phyloP scores from a whole-genome alignment of 1,139 yeast genomes.

The Nadsonia starkeyi-henricii region DNA sequence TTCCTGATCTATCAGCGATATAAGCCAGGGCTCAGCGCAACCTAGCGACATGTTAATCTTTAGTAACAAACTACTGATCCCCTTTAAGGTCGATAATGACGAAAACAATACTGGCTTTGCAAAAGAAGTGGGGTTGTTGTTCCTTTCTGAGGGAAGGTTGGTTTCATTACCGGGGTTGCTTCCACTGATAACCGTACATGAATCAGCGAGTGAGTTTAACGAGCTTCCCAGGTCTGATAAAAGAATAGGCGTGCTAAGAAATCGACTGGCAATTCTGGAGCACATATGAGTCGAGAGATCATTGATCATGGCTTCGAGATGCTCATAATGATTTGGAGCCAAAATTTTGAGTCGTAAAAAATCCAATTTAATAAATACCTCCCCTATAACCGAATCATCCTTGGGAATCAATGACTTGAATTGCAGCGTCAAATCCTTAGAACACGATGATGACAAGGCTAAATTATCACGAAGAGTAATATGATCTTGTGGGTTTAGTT shows the following conservation, averaged over 20 bases:
- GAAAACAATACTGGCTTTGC: neutral
- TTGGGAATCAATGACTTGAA: too few species aligned
- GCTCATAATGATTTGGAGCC: slow-evolving; percentile 42
- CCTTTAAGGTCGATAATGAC: neutral
- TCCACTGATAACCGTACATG: slow-evolving; percentile 24
- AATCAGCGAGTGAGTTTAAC: slow-evolving; percentile 16
- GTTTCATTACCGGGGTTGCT: slow-evolving; percentile 39
- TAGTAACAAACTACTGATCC: neutral
- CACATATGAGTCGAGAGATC: slow-evolving; percentile 30
- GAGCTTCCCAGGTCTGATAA: slow-evolving; percentile 10
- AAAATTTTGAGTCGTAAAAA: slow-evolving; percentile 46
- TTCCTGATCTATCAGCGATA: slow-evolving; percentile 53
- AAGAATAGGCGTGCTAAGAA: slow-evolving; percentile 1
- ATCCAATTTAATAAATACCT: slow-evolving; percentile 40
- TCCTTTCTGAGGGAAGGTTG: slow-evolving; percentile 22
- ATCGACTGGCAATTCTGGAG: slow-evolving; percentile 1
- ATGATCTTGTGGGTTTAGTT: too few species aligned
- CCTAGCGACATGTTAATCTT: slow-evolving; percentile 4
- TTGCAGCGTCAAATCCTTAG: too few species aligned
- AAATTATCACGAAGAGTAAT: too few species aligned
- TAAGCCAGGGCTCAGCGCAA: slow-evolving; percentile 46
- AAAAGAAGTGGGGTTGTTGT: slow-evolving; percentile 7
- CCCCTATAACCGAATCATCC: slow-evolving; percentile 26
- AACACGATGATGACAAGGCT: too few species aligned
- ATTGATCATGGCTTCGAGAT: slow-evolving; percentile 34